Evolutionary conservation across 176 grass and related monocot genomes (phyloP).

Genomic region (Triticum dicoccoides): DNA sequence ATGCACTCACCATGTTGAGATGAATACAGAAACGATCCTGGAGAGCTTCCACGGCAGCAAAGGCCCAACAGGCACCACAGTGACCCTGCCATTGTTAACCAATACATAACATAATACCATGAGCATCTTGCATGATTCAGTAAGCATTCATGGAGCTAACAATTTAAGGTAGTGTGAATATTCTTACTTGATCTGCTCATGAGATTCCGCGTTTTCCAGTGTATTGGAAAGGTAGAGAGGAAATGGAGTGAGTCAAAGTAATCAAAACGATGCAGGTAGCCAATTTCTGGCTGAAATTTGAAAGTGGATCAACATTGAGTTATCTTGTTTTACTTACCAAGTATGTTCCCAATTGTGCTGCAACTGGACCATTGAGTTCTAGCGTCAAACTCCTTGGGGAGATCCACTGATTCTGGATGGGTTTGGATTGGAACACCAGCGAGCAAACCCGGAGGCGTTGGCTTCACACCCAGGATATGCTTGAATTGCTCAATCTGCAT

Average conservation of each 20-base stretch:
- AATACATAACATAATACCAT: constrained; percentile 15
- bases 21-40: constrained; percentile 96
- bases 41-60: constrained; percentile 83
- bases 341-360: constrained; percentile 77
- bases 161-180: constrained; percentile 4
- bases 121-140: neutral
- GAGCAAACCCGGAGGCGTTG: constrained; percentile 37
- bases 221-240: neutral
- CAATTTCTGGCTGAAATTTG: neutral
- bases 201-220: neutral
- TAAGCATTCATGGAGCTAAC: neutral
- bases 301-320: neutral
- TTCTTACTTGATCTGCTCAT: constrained; percentile 80
- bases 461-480: constrained; percentile 82
- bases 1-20: constrained; percentile 50
- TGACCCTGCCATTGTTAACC: constrained; percentile 59
- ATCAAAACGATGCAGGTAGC: constrained; percentile 17
- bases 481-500: constrained; percentile 77
- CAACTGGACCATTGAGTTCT: constrained; percentile 76
- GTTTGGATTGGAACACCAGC: constrained; percentile 38
- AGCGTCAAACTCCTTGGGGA: constrained; percentile 78
- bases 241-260: neutral
- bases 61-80: constrained; percentile 93
- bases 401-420: constrained; percentile 40
- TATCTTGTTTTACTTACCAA: constrained; percentile 45